Evolutionary conservation across 2,329 filamentous ascomycete species (phyloP).

Genomic region (Samsoniella hepiali): DNA sequence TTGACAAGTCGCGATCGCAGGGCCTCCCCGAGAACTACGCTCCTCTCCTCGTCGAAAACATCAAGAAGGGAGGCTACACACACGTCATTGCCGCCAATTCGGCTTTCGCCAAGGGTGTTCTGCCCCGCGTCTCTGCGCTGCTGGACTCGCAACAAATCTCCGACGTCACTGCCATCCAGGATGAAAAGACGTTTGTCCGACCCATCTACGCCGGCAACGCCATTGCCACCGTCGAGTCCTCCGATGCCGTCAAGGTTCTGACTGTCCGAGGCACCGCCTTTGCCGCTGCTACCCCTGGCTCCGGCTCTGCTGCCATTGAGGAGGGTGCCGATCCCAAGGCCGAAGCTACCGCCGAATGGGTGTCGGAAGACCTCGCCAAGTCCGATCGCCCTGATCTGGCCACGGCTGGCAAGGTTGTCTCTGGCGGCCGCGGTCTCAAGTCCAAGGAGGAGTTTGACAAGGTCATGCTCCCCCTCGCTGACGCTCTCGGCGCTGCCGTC

Average conservation of each 20-base stretch:
- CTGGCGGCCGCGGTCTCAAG: constrained; percentile 90
- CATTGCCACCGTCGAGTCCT: constrained; percentile 90
- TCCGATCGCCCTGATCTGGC: constrained; percentile 91
- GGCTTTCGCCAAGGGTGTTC: constrained; percentile 91
- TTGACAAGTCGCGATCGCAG: constrained; percentile 39
- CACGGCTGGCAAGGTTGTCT: constrained; percentile 86
- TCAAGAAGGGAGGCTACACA: constrained; percentile 91
- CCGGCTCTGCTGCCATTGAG: constrained; percentile 72
- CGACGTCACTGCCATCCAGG: constrained; percentile 82
- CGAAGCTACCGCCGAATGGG: constrained; percentile 74
- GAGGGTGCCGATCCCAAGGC: constrained; percentile 81
- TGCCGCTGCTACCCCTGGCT: constrained; percentile 66
- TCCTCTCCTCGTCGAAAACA: constrained; percentile 90
- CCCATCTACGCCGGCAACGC: constrained; percentile 98
- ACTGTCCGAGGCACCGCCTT: constrained; percentile 95
- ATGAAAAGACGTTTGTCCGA: constrained; percentile 90
- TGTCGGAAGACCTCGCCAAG: constrained; percentile 89
- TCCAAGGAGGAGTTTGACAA: constrained; percentile 97
- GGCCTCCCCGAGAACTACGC: constrained; percentile 92
- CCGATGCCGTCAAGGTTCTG: constrained; percentile 79
- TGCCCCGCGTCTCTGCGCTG: constrained; percentile 87
- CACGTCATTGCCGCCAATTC: constrained; percentile 89
- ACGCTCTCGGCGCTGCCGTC: constrained; percentile 90
- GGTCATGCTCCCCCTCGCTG: constrained; percentile 87
- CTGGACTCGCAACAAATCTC: constrained; percentile 92